Base-by-base conservation (phyloP, 2,329 filamentous ascomycete genomes). In the Trichoderma hamatum region DNA sequence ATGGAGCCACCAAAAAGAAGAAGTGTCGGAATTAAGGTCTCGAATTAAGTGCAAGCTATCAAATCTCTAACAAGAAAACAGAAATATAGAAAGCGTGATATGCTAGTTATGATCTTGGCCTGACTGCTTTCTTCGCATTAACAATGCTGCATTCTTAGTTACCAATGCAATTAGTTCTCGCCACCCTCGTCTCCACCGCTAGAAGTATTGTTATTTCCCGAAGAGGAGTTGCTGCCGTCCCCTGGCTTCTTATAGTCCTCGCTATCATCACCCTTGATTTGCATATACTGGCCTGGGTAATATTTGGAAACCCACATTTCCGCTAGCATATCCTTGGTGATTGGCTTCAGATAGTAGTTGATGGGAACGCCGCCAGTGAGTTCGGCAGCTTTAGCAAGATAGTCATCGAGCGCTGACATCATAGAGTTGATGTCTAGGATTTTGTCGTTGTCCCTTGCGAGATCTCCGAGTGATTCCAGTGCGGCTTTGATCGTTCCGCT, bases 321-420 rank as follows among this genome's bases (percentile, higher is more conserved):
- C 9, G 59, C 59, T 43, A 62, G 46, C 59, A 62, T 62, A 30
- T 62, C 59, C 43, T 36, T 62, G 2, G 59, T 62, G 21, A 62
- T 34, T 34, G 39, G 26, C 16, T 62, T 49, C 10, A 51, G 43
- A 19, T 62, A 51, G n/a, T 62, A 62, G 28, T 49, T 39, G 14
- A 46, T 62, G 28, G 59, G 59, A 10, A 62, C 36, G 28, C 28
- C 30, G 13, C 39, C 30, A 16, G 13, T 49, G 43, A 43, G 26
- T 14, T 51, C 43, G 13, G 59, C 59, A 49, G 59, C 59, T 19
- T 62, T 62, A 7, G n/a, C 16, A 5, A 62, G 43, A 19, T 51
- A 62, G 14, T 51, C 43, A 16, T 51, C 59, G 28, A 51, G 43
- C 9, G 39, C 59, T 26, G 14, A 21, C n/a, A 30, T 32, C 30